phyloP scores from a whole-genome alignment of 2,329 filamentous ascomycete species.

The Amesomyces nigricolor region DNA sequence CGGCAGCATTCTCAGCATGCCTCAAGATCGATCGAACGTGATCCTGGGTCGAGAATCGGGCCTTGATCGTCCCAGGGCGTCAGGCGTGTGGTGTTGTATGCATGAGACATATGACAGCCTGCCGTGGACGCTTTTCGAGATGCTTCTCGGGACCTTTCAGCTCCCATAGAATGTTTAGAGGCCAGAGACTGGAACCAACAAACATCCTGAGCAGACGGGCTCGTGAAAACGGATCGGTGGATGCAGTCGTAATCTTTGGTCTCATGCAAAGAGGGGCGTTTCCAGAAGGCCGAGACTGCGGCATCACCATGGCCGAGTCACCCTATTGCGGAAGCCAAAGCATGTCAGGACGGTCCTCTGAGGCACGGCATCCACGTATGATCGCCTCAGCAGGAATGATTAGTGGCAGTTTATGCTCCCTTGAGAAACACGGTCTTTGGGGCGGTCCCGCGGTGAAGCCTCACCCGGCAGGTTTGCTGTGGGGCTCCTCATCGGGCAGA shows the following conservation, averaged over 20 bases:
- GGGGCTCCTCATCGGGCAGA: neutral
- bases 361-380: neutral
- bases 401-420: constrained; percentile 11
- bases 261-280: constrained; percentile 5
- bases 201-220: neutral
- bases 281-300: constrained; percentile 17
- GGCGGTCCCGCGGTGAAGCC: constrained; percentile 11
- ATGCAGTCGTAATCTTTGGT: constrained; percentile 12
- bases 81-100: constrained; percentile 14
- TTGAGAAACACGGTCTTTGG: constrained; percentile 8
- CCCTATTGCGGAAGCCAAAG: constrained; percentile 10
- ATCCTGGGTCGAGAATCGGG: constrained; percentile 21
- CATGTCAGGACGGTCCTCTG: constrained; percentile 10
- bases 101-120: constrained; percentile 15
- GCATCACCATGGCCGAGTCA: constrained; percentile 18
- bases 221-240: neutral
- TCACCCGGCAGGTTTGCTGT: constrained; percentile 15
- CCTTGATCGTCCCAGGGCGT: constrained; percentile 14
- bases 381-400: constrained; percentile 19
- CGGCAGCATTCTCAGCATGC: constrained; percentile 11
- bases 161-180: neutral
- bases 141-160: constrained; percentile 14
- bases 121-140: constrained; percentile 3
- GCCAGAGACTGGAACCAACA: constrained; percentile 13
- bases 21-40: constrained; percentile 20